Conservation (phyloP, 1,284 basidiomycete species). For the Puccinia triticina region DNA sequence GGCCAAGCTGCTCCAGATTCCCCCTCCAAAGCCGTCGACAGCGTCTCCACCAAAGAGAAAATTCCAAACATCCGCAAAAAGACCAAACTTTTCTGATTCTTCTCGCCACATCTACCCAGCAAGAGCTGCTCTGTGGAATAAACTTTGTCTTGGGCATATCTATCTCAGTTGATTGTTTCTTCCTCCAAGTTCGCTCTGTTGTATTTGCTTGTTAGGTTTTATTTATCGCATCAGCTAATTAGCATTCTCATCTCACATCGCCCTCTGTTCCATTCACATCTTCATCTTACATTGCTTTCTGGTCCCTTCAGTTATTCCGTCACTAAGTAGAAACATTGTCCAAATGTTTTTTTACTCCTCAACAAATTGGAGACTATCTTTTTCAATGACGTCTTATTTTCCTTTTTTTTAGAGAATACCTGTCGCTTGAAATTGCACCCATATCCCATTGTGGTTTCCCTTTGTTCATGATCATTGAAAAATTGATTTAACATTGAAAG, state of each 20-base stretch:
- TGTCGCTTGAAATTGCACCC: no score
- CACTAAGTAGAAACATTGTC: not conserved
- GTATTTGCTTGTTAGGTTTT: not conserved
- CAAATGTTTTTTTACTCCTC: not conserved
- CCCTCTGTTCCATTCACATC: constrained; percentile 6
- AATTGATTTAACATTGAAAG: no score
- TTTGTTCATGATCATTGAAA: no score
- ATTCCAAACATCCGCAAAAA: constrained; percentile 25
- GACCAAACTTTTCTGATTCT: constrained; percentile 9
- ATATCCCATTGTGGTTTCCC: no score
- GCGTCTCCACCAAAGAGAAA: constrained; percentile 1
- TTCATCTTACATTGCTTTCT: not conserved
- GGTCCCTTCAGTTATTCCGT: not conserved
- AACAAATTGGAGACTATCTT: not conserved
- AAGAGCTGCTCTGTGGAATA: not conserved
- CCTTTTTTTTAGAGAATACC: no score
- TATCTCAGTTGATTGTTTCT: not conserved
- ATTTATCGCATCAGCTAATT: constrained; percentile 6
- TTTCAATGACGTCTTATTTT: no score
- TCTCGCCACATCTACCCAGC: not conserved
- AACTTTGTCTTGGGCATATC: not conserved
- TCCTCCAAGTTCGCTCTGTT: not conserved
- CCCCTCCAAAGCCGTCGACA: constrained; percentile 16
- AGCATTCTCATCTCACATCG: not conserved
- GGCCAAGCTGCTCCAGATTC: not conserved